phyloP scores from a whole-genome alignment of 495 filamentous ascomycete species.

The Penicillium ucsense region DNA sequence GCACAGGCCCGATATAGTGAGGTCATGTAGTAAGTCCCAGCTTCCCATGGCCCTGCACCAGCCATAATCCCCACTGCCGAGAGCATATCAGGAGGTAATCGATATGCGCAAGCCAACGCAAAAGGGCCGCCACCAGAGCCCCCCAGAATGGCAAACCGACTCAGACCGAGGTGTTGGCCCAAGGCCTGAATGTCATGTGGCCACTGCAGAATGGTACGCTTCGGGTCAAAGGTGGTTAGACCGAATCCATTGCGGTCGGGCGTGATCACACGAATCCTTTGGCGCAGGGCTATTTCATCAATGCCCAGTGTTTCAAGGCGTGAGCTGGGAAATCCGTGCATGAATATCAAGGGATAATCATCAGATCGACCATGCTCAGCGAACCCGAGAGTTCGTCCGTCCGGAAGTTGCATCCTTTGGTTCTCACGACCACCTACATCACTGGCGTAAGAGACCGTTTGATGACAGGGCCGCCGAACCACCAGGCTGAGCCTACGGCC shows the following conservation, averaged over 20 bases:
- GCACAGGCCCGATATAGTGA: slow-evolving; percentile 3
- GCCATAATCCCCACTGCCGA: slow-evolving; percentile 25
- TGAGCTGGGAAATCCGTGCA: slow-evolving; percentile 36
- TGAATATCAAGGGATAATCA: slow-evolving; percentile 25
- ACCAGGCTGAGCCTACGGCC: background rate
- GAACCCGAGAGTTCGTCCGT: slow-evolving; percentile 31
- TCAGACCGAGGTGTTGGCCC: slow-evolving; percentile 22
- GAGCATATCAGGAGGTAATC: slow-evolving; percentile 21
- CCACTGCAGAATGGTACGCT: slow-evolving; percentile 30
- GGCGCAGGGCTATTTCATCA: slow-evolving; percentile 15
- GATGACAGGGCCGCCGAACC: background rate
- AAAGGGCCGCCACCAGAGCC: slow-evolving; percentile 38
- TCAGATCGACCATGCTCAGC: slow-evolving; percentile 29
- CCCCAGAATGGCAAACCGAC: slow-evolving; percentile 33
- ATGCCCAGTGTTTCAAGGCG: slow-evolving; percentile 28
- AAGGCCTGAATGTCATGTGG: slow-evolving; percentile 29
- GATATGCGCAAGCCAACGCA: slow-evolving; percentile 33
- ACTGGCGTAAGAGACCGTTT: background rate
- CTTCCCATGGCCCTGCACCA: slow-evolving; percentile 22
- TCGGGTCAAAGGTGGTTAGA: slow-evolving; percentile 27
- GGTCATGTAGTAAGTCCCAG: slow-evolving; percentile 11
- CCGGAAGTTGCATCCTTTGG: slow-evolving; percentile 26
- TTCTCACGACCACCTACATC: background rate
- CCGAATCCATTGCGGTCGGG: slow-evolving; percentile 37
- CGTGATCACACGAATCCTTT: slow-evolving; percentile 27